These are phyloP conservation scores for Trichosporon ovoides DNA, from an alignment of 1,284 basidiomycete species.

Conservation along the genomic window DNA sequence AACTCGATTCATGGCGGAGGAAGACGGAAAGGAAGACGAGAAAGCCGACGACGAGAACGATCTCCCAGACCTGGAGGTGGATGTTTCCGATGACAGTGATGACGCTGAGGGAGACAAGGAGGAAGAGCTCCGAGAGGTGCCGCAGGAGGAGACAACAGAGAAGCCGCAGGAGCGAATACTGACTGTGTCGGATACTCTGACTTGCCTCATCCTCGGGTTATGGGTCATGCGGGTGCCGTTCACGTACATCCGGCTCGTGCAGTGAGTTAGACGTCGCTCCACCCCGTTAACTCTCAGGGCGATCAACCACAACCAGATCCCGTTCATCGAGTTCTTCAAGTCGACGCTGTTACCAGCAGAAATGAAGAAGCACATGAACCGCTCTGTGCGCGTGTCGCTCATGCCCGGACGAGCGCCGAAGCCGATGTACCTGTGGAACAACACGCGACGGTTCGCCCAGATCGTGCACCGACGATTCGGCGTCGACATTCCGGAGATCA, in stretches of 20 bases:
- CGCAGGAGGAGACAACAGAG: background rate
- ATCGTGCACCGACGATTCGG: constrained; percentile 50
- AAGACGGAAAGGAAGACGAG: background rate
- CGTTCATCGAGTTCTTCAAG: constrained; percentile 71
- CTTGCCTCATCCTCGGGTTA: constrained; percentile 59
- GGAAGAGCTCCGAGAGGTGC: background rate
- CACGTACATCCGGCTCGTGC: constrained; percentile 65
- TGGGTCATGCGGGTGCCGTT: constrained; percentile 73
- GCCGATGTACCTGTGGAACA: constrained; percentile 21
- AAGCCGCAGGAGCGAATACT: background rate
- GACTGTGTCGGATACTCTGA: constrained; percentile 34
- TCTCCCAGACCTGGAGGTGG: background rate
- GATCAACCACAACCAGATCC: constrained; percentile 67
- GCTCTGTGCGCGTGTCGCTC: constrained; percentile 10
- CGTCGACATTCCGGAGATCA: constrained; percentile 69
- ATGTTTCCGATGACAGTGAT: constrained; percentile 3
- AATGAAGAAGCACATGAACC: constrained; percentile 48
- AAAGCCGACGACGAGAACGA: background rate
- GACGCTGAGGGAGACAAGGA: constrained; percentile 23
- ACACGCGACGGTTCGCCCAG: constrained; percentile 24
- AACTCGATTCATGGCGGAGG: background rate
- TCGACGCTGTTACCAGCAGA: constrained; percentile 57
- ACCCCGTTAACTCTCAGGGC: constrained; percentile 9
- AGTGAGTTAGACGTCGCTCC: constrained; percentile 52
- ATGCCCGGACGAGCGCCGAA: constrained; percentile 24